A percentile compares a stretch with the other conserved stretches of the same genome.
These are phyloP conservation scores for Eucalyptus pauciflora DNA, from an alignment of 345 rosid genomes.

Conservation along the genomic window DNA sequence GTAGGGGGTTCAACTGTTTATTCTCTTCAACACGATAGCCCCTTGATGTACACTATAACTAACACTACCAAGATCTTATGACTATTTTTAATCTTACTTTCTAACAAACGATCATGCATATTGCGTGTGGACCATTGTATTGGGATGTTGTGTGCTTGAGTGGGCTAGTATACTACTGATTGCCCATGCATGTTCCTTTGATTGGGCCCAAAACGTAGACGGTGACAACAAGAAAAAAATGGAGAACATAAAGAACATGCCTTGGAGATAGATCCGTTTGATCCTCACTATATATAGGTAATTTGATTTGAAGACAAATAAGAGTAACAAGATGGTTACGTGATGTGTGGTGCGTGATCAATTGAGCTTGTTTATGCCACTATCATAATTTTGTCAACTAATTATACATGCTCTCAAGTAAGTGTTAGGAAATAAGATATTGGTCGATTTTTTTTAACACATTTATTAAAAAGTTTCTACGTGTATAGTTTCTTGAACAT, in stretches of 20 bases:
- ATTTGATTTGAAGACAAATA: neutral
- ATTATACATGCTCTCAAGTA: neutral
- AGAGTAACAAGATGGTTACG: neutral
- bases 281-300: neutral
- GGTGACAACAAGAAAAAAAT: neutral
- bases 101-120: neutral
- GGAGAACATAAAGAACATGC: neutral
- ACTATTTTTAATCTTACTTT: neutral
- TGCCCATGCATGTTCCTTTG: neutral
- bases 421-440: neutral
- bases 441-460: neutral
- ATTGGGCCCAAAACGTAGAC: neutral
- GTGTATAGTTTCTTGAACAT: neutral
- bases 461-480: neutral
- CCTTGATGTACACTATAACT: neutral
- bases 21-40: neutral
- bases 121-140: neutral
- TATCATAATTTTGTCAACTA: neutral
- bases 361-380: neutral
- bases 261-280: neutral
- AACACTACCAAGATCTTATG: neutral
- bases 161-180: accelerated
- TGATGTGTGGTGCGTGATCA: neutral
- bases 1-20: neutral
- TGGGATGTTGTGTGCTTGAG: neutral